Evolutionary conservation across 2,329 filamentous ascomycete species (phyloP), one percentile per base, ranked within the genome.

Genomic region (Calonectria montana): DNA sequence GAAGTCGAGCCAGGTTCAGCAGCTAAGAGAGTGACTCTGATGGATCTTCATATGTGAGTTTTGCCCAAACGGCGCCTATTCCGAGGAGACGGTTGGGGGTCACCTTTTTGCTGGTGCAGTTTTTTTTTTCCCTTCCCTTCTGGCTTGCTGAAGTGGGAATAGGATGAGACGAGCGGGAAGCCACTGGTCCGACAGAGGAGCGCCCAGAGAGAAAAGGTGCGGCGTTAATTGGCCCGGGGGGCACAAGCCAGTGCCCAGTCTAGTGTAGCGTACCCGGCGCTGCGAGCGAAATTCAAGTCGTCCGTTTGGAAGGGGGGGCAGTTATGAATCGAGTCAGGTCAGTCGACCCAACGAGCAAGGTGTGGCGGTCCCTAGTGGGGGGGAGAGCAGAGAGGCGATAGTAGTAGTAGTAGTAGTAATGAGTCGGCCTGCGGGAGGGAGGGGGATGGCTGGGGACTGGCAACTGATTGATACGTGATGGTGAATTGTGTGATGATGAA

Each of bases 281-380:
- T 55, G 55, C 63, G 55, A 70, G 68, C 68, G 63, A 70, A 70
- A 57, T 70, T 45, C 63, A 70, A 62, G 63, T 70, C 68, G 68
- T 47, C 27, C 48, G 65, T 59, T 67, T 67, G 27, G 64, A 39
- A 43, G 66, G 47, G 47, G 57, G 67, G 71, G 72, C 31, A 39
- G 55, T 71, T 27, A 75, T 75, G 75, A 77, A 73, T 74, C 75
- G 70, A 72, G 67, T 77, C 70, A 77, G 75, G 76, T 76, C 76
- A 77, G 74, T 78, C 67, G 70, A 76, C 72, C 50, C 65, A 71
- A 29, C 41, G 53, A 70, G 73, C 65, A 76, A 74, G 64, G 69
- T 64, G 73, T 71, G 55, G 65, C 70, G 59, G 69, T 62, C 50
- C 59, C 68, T 68, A 61, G 75, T 68, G 31, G 53, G 68, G 63